phyloP scores from a whole-genome alignment of 768 basidiomycete genomes.

The Dioszegia aurantiaca region DNA sequence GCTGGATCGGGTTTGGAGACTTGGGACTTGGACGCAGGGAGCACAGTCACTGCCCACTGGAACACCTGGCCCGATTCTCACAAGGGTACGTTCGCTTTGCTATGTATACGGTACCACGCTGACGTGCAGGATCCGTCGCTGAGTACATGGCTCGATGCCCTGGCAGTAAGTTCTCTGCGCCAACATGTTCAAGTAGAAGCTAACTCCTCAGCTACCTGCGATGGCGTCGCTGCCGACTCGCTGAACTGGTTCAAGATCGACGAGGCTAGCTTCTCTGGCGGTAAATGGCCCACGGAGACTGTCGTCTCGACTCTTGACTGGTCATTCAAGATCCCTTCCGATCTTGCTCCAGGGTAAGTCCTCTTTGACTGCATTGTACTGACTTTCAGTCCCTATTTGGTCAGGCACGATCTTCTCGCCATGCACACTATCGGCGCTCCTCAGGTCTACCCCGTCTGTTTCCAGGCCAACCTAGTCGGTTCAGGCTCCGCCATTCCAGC shows the following conservation, averaged over 20 bases:
- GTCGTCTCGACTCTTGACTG: not conserved
- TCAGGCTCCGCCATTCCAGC: not conserved
- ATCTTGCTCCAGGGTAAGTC: constrained; percentile 1
- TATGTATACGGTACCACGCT: not conserved
- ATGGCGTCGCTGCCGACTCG: not conserved
- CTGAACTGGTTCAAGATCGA: constrained; percentile 5
- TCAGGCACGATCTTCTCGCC: constrained; percentile 1
- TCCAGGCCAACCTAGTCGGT: constrained; percentile 1
- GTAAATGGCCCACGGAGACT: not conserved
- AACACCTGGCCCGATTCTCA: constrained; percentile 8
- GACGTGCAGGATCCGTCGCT: not conserved
- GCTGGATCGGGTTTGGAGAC: constrained; percentile 2
- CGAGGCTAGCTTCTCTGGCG: not conserved
- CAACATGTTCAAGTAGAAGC: too few relatives aligned
- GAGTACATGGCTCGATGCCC: constrained; percentile 14
- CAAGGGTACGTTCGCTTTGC: not conserved
- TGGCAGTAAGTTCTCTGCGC: not conserved
- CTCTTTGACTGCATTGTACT: too few relatives aligned
- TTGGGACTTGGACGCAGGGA: constrained; percentile 8
- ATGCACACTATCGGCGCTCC: not conserved
- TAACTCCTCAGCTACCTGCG: not conserved
- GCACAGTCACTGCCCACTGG: constrained; percentile 8
- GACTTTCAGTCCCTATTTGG: not conserved
- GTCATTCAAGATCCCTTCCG: constrained; percentile 3
- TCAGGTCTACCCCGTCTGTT: constrained; percentile 5